Evolutionary conservation across 2,329 filamentous ascomycete genomes (phyloP).

Genomic region (Lecanicillium sp.): DNA sequence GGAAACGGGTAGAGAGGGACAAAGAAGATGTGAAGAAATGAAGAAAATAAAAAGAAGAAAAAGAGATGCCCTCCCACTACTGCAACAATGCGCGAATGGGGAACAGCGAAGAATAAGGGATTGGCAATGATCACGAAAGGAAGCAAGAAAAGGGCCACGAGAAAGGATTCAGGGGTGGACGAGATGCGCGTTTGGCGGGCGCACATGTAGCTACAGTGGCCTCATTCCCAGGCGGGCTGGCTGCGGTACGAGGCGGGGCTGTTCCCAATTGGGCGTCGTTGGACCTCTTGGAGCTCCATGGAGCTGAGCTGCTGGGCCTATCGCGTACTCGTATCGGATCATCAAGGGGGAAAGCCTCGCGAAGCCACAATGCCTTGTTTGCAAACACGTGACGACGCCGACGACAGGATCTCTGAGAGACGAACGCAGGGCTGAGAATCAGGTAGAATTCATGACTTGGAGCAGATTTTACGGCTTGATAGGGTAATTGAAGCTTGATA

Average conservation of each 20-base stretch:
- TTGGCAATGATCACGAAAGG: constrained; percentile 8
- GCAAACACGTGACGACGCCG: too few relatives aligned
- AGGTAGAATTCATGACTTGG: too few relatives aligned
- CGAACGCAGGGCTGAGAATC: too few relatives aligned
- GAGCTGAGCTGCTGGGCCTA: too few relatives aligned
- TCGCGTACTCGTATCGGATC: too few relatives aligned
- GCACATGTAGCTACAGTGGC: constrained; percentile 31
- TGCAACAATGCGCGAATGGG: constrained; percentile 4
- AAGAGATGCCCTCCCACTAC: constrained; percentile 4
- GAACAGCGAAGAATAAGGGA: constrained; percentile 5
- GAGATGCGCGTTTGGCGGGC: constrained; percentile 13
- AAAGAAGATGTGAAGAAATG: constrained; percentile 12
- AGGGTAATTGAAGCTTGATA: too few relatives aligned
- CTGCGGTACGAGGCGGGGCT: constrained; percentile 2
- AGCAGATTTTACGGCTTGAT: too few relatives aligned
- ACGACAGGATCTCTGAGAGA: too few relatives aligned
- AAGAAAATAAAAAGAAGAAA: constrained; percentile 13
- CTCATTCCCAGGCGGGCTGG: constrained; percentile 16
- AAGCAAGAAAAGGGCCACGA: constrained; percentile 5
- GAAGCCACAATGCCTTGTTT: too few relatives aligned
- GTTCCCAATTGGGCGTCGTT: too few relatives aligned
- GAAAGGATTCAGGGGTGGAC: constrained; percentile 11
- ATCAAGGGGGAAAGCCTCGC: too few relatives aligned
- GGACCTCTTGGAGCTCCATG: too few relatives aligned
- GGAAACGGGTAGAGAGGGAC: constrained; percentile 5